Percentiles rank a stretch among this genome's conserved stretches.
phyloP scores from a whole-genome alignment of 2,329 filamentous ascomycete genomes.

The Paecilomyces sp. region DNA sequence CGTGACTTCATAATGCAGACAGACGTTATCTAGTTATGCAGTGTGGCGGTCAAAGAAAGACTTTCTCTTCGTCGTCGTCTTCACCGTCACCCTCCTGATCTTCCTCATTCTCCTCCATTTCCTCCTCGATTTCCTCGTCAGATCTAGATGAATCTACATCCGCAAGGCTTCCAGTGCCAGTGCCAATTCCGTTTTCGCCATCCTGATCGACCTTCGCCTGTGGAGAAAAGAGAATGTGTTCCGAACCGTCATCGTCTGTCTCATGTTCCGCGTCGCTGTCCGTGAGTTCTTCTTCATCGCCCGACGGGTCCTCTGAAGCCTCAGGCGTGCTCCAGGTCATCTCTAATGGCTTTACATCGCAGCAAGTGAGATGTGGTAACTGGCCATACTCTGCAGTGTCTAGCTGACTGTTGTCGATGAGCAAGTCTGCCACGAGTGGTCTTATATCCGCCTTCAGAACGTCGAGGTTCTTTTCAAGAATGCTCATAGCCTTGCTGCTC shows the following conservation, averaged over 20 bases:
- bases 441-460: slow-evolving; percentile 35
- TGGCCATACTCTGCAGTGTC: slow-evolving; percentile 25
- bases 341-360: slow-evolving; percentile 31
- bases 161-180: not conserved
- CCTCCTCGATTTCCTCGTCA: not conserved
- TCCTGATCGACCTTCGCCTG: not conserved
- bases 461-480: slow-evolving; percentile 19
- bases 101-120: not conserved
- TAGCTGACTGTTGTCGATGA: slow-evolving; percentile 33
- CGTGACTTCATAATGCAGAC: no score
- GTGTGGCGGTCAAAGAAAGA: not conserved
- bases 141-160: not conserved
- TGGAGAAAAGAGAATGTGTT: not conserved
- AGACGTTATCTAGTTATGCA: no score
- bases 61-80: not conserved
- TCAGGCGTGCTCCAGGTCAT: slow-evolving; percentile 30
- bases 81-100: not conserved
- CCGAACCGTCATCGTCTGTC: not conserved
- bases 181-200: not conserved
- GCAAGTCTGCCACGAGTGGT: slow-evolving; percentile 22
- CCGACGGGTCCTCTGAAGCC: slow-evolving; percentile 8
- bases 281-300: slow-evolving; percentile 1
- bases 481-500: slow-evolving; percentile 16
- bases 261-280: not conserved
- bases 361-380: slow-evolving; percentile 40